These are phyloP conservation scores for Gyromitra esculenta DNA, from an alignment of 2,329 filamentous ascomycete genomes.

Conservation along the genomic window DNA sequence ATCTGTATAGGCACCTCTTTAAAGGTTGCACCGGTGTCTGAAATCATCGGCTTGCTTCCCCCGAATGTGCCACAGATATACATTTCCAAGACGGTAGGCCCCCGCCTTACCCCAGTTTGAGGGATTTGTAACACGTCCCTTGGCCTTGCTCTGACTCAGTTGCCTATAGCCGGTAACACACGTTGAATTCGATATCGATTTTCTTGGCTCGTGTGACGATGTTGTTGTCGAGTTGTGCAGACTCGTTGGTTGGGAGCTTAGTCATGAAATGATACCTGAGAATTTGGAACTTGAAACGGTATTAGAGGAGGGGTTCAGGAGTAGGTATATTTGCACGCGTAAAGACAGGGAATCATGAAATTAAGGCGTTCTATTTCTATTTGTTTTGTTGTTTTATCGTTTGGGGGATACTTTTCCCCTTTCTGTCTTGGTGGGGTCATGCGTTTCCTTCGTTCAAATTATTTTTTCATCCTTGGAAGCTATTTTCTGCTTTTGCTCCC, in stretches of 20 bases:
- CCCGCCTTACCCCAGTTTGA: not conserved
- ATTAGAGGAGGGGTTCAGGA: conserved; percentile 44
- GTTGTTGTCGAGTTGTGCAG: conserved; percentile 87
- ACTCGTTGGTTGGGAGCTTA: conserved; percentile 78
- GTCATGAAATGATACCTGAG: conserved; percentile 83
- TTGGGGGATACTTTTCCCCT: not conserved
- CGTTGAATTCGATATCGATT: conserved; percentile 94
- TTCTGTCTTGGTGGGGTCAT: conserved; percentile 6
- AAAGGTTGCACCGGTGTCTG: conserved; percentile 93
- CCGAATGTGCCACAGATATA: conserved; percentile 87
- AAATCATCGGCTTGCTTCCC: conserved; percentile 84
- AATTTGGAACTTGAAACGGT: conserved; percentile 67
- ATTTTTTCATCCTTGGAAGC: conserved; percentile 5
- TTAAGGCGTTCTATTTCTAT: conserved; percentile 32
- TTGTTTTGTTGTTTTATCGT: conserved; percentile 11
- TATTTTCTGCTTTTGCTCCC: conserved; percentile 1
- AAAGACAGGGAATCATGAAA: conserved; percentile 20
- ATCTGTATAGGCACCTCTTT: conserved; percentile 96
- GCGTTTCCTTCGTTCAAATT: conserved; percentile 13
- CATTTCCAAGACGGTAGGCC: conserved; percentile 76
- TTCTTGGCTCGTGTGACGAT: conserved; percentile 93
- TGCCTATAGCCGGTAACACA: conserved; percentile 74
- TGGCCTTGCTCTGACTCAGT: conserved; percentile 2
- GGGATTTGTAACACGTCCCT: not conserved
- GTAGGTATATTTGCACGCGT: conserved; percentile 47